Evolutionary conservation across 169 alveolate species (phyloP), one percentile per base, ranked within the genome.

Genomic region (Cryptosporidium felis): DNA sequence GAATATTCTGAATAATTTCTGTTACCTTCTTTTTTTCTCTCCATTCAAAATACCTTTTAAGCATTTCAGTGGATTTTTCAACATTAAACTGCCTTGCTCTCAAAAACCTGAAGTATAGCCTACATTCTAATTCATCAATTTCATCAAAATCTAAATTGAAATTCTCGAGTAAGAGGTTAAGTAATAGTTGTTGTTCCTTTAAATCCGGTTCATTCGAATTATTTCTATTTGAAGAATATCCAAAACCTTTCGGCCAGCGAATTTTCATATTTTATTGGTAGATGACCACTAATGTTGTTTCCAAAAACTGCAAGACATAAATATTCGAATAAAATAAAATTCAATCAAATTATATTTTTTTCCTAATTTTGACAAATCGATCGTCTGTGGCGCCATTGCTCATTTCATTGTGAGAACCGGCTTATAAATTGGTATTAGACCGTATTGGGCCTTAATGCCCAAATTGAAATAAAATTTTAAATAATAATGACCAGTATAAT

Each of bases 21-120:
- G 82, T 49, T 21, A 91, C 88, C 36, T 91, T 88, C 4, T 66
- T 47, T 18, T 62, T 88, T 23, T 56, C 49, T 21, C 94, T 80
- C 94, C 94, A 91, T 38, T 85, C 60, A 66, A 91, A 91, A 47
- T 91, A 91, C 41, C 89, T 91, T 49, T 61, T 88, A 12, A 91
- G 80, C 94, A 91, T 91, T 42, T 67, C 79, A 14, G 89, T 81
- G 21, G 94, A 89, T 79, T 90, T 91, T 16, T 88, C 88, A 42
- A 90, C 82, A 62, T 91, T 91, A 42, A 91, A 90, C 42, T 88
- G 88, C 28, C 94, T 79, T 28, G 94, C 94, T 58, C 91, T 89
- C 67, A 91, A 26, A 59, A 91, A 91, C 62, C 94, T 91, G 40
- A 53, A 45, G 40, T 53, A 74, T 14, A 74, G 44, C 9, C 41